phyloP scores from a whole-genome alignment of 805 yeast species.

The Yamadazyma laniorum region DNA sequence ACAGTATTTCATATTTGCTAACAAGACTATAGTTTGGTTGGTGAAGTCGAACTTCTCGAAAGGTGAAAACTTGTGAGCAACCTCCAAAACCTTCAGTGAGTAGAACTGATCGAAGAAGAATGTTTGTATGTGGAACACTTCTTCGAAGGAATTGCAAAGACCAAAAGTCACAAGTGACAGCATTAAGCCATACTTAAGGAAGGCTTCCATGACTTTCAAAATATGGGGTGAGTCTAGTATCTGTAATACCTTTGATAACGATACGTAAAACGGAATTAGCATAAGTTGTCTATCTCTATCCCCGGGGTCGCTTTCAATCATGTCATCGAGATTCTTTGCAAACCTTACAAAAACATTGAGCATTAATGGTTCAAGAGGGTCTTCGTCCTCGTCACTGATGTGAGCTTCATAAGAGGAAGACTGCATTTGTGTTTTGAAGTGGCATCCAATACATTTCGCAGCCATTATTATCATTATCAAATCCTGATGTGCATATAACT shows the following conservation, averaged over 20 bases:
- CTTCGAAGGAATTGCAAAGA: constrained; percentile 1
- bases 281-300: not conserved
- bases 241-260: not conserved
- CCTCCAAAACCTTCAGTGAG: not conserved
- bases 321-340: too few species aligned
- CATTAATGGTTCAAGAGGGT: too few species aligned
- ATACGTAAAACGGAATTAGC: not conserved
- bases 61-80: not conserved
- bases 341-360: too few species aligned
- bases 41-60: not conserved
- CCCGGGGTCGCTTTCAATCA: not conserved
- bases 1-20: not conserved
- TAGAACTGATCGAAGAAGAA: not conserved
- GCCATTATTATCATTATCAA: not conserved
- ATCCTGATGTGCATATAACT: too few species aligned
- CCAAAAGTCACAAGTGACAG: not conserved
- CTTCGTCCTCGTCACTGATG: too few species aligned
- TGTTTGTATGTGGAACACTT: constrained; percentile 2
- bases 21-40: not conserved
- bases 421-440: too few species aligned
- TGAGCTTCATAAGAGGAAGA: too few species aligned
- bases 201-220: not conserved
- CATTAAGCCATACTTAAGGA: not conserved
- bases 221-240: not conserved
- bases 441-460: too few species aligned